phyloP scores from a whole-genome alignment of 1,139 yeast species.

The Geotrichum aggregatum region DNA sequence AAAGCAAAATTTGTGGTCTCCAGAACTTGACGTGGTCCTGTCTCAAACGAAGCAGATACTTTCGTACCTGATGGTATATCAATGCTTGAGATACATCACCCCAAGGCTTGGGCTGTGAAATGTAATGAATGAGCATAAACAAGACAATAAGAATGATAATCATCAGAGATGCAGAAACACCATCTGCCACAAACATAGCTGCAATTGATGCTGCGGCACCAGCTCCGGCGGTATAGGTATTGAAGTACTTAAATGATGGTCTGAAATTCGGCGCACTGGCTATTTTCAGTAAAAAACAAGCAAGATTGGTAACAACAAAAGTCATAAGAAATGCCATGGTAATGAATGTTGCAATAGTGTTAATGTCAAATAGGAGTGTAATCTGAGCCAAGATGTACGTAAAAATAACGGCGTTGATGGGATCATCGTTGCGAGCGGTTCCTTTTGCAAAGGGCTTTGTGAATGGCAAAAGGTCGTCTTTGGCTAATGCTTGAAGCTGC shows the following conservation, averaged over 20 bases:
- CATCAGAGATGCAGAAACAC: constrained; percentile 74
- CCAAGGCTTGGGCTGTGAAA: constrained; percentile 92
- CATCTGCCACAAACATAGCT: constrained; percentile 95
- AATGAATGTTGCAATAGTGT: constrained; percentile 88
- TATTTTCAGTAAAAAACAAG: constrained; percentile 79
- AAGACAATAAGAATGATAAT: constrained; percentile 60
- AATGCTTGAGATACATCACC: constrained; percentile 95
- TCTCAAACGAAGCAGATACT: constrained; percentile 72
- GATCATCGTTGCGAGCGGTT: constrained; percentile 44
- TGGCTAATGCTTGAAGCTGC: constrained; percentile 82
- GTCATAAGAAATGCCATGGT: constrained; percentile 98
- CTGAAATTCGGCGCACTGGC: constrained; percentile 96
- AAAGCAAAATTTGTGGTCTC: constrained; percentile 87
- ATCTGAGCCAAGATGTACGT: constrained; percentile 82
- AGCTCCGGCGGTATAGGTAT: constrained; percentile 69
- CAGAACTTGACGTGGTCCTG: constrained; percentile 94
- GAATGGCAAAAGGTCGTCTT: constrained; percentile 81
- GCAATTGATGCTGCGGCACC: constrained; percentile 67
- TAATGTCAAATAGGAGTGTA: constrained; percentile 82
- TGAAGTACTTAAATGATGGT: constrained; percentile 87
- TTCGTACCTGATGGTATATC: constrained; percentile 92
- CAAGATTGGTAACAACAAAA: constrained; percentile 85
- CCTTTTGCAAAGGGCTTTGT: constrained; percentile 55
- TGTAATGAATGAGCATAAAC: constrained; percentile 76
- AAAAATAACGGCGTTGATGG: constrained; percentile 58